phyloP scores from a whole-genome alignment of 176 grass and related monocot species.

The Musa acuminata region DNA sequence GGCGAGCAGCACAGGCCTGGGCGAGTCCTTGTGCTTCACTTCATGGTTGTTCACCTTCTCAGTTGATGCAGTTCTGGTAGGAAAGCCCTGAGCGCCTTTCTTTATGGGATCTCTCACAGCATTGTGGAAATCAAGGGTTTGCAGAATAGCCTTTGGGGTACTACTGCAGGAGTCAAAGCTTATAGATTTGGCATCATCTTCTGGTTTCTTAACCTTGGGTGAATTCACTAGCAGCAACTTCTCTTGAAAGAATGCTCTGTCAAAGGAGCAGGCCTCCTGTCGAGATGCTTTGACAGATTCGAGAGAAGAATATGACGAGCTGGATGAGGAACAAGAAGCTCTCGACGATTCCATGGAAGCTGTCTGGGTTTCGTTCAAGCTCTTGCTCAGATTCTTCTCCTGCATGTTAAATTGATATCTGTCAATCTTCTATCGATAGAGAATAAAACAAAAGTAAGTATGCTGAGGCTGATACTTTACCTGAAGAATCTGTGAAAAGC shows the following conservation, averaged over 20 bases:
- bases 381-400: constrained; percentile 91
- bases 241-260: constrained; percentile 38
- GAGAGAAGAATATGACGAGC: constrained; percentile 76
- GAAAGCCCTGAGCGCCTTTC: constrained; percentile 35
- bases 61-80: constrained; percentile 38
- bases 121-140: constrained; percentile 41
- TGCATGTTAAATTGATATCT: constrained; percentile 25
- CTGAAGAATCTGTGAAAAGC: constrained; percentile 45
- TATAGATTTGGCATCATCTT: constrained; percentile 16
- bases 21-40: constrained; percentile 62
- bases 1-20: constrained; percentile 66
- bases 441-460: neutral
- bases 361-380: constrained; percentile 61
- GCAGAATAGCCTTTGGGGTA: neutral
- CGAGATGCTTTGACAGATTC: constrained; percentile 55
- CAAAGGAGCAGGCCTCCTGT: constrained; percentile 42
- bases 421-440: neutral
- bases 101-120: constrained; percentile 73
- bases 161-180: neutral
- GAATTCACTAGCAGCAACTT: constrained; percentile 41
- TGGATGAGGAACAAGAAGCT: constrained; percentile 69
- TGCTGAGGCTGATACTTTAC: constrained; percentile 30
- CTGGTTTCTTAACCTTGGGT: constrained; percentile 28
- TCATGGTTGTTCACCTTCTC: constrained; percentile 35
- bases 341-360: constrained; percentile 85